Evolutionary conservation across 2,329 filamentous ascomycete genomes (phyloP).

Genomic region (Fusarium coicis): DNA sequence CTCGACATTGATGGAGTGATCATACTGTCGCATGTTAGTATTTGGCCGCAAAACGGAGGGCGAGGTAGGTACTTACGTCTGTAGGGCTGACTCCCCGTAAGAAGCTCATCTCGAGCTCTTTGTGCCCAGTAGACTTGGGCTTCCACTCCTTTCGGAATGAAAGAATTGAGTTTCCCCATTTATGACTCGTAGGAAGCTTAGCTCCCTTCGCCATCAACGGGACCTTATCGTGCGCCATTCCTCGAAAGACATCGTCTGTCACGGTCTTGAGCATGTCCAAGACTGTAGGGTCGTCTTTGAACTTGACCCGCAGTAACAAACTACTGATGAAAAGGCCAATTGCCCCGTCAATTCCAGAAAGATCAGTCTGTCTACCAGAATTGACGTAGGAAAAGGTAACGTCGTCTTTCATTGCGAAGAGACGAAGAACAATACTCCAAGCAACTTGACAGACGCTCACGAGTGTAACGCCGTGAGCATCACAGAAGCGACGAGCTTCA

Average conservation of each 20-base stretch:
- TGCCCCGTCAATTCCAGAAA: not conserved
- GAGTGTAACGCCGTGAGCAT: not conserved
- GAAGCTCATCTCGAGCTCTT: not conserved
- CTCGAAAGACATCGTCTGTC: not conserved
- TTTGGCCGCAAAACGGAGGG: accelerated
- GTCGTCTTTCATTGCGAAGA: not conserved
- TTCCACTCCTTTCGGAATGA: constrained; percentile 1
- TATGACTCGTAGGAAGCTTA: not conserved
- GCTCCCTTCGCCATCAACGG: not conserved
- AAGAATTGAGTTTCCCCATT: constrained; percentile 1
- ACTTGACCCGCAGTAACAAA: not conserved
- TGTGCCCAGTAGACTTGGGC: not conserved
- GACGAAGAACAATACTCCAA: not conserved
- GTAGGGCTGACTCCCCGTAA: not conserved
- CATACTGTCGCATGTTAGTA: not conserved
- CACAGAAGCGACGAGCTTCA: not conserved
- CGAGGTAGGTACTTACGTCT: not conserved
- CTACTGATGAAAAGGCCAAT: not conserved
- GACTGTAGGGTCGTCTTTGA: not conserved
- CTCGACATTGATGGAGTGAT: not conserved
- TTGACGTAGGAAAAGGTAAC: not conserved
- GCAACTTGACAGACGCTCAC: not conserved
- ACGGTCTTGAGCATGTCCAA: not conserved
- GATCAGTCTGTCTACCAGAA: not conserved
- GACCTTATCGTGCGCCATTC: not conserved